phyloP scores from a whole-genome alignment of 139 green algal genomes.

The Picochlorum costavermella region DNA sequence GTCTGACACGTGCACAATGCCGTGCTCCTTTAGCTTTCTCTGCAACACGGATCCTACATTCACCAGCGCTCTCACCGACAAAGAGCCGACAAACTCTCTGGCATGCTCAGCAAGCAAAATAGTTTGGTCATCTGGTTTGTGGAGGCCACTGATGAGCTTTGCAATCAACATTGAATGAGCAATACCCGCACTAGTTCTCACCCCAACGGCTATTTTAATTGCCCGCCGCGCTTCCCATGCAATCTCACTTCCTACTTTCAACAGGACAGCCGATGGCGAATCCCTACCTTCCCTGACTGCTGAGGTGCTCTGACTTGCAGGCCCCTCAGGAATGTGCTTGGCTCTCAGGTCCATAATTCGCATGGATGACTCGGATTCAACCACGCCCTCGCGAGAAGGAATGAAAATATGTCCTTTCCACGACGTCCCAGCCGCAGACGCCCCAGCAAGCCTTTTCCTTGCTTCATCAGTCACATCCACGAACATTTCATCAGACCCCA shows the following conservation, averaged over 20 bases:
- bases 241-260: constrained; percentile 45
- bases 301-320: no score
- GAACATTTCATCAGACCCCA: constrained; percentile 54
- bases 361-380: not conserved
- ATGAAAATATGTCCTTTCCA: not conserved
- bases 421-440: constrained; percentile 17
- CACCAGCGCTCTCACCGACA: constrained; percentile 44
- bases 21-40: constrained; percentile 27
- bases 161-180: constrained; percentile 66
- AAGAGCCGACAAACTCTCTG: constrained; percentile 41
- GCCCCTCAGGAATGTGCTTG: not conserved
- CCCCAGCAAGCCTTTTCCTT: constrained; percentile 10
- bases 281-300: not conserved
- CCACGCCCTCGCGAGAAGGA: constrained; percentile 5
- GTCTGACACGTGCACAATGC: no score
- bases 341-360: not conserved
- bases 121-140: constrained; percentile 83
- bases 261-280: constrained; percentile 36
- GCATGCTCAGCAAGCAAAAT: constrained; percentile 46
- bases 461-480: constrained; percentile 57
- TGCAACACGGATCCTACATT: constrained; percentile 46
- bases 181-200: constrained; percentile 54
- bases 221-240: constrained; percentile 43
- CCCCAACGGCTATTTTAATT: constrained; percentile 38
- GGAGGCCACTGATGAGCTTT: constrained; percentile 68